phyloP scores from a whole-genome alignment of 495 filamentous ascomycete species.

The Arthonia radiata region DNA sequence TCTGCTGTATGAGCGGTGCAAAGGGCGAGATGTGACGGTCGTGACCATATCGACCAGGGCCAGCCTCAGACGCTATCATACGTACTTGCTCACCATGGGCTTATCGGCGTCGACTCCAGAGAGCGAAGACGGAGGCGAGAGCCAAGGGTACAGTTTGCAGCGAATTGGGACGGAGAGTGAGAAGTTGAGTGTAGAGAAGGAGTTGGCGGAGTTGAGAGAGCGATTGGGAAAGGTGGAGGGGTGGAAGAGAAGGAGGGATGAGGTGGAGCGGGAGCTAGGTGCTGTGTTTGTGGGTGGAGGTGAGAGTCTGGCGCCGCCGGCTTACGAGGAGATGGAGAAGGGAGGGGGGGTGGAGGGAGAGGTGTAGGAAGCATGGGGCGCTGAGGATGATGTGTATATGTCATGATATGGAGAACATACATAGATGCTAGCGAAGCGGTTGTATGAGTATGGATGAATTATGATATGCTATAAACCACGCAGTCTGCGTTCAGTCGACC shows the following conservation, averaged over 20 bases:
- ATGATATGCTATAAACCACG: no score
- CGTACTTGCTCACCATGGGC: constrained; percentile 64
- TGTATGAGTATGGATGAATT: no score
- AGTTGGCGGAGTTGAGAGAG: constrained; percentile 62
- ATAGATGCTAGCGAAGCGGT: no score
- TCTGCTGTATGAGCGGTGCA: constrained; percentile 71
- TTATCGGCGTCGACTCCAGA: constrained; percentile 8
- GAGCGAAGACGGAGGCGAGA: background rate
- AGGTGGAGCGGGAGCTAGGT: constrained; percentile 45
- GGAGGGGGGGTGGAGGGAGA: constrained; percentile 6
- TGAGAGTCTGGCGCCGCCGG: constrained; percentile 17
- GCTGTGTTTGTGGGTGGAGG: constrained; percentile 32
- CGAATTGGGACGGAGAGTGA: constrained; percentile 80
- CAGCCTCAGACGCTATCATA: constrained; percentile 84
- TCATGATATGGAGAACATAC: no score
- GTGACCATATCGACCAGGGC: constrained; percentile 88
- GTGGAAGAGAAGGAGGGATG: constrained; percentile 53
- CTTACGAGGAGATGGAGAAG: constrained; percentile 13
- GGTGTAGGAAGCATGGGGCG: constrained; percentile 16
- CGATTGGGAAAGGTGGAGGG: constrained; percentile 54
- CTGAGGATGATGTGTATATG: no score
- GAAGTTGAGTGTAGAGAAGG: constrained; percentile 71
- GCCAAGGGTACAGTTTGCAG: constrained; percentile 57
- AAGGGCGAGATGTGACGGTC: constrained; percentile 75
- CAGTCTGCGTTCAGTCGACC: no score